phyloP scores from a whole-genome alignment of 169 alveolate species.

The Plasmodium fragile region DNA sequence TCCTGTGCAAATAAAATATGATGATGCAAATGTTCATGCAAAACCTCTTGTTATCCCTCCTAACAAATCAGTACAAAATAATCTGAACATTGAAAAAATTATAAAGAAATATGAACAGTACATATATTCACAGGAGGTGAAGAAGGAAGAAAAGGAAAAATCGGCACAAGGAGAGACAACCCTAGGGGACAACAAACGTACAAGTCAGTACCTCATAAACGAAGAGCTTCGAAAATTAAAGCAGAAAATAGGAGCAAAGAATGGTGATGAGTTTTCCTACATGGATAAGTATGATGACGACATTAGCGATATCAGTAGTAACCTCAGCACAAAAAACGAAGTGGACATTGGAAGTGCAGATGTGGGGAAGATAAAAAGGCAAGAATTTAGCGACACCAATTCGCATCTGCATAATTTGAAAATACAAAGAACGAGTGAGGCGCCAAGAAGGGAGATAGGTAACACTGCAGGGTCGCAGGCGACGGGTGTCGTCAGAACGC shows the following conservation, averaged over 20 bases:
- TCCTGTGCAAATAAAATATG: slow-evolving; percentile 65
- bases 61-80: slow-evolving; percentile 17
- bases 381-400: slow-evolving; percentile 39
- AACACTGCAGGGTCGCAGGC: slow-evolving; percentile 8
- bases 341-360: background rate
- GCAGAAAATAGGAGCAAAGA: slow-evolving; percentile 8
- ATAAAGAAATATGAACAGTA: slow-evolving; percentile 50
- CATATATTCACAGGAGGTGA: slow-evolving; percentile 11
- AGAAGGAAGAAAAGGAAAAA: slow-evolving; percentile 13
- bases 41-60: slow-evolving; percentile 24
- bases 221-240: slow-evolving; percentile 24
- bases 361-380: slow-evolving; percentile 37
- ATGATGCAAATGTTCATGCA: background rate
- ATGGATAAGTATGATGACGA: background rate
- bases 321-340: background rate
- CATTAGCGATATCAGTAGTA: background rate
- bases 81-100: slow-evolving; percentile 21
- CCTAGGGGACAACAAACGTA: background rate
- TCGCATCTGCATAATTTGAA: slow-evolving; percentile 26
- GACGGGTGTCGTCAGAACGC: background rate
- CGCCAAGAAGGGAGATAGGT: background rate
- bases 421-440: background rate
- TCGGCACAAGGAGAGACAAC: background rate
- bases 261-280: background rate
- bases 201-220: background rate